A percentile compares a stretch with the other conserved stretches of the same genome.
phyloP scores from a whole-genome alignment of 2,329 filamentous ascomycete genomes.

The Chrysoporthe deuterocubensis region DNA sequence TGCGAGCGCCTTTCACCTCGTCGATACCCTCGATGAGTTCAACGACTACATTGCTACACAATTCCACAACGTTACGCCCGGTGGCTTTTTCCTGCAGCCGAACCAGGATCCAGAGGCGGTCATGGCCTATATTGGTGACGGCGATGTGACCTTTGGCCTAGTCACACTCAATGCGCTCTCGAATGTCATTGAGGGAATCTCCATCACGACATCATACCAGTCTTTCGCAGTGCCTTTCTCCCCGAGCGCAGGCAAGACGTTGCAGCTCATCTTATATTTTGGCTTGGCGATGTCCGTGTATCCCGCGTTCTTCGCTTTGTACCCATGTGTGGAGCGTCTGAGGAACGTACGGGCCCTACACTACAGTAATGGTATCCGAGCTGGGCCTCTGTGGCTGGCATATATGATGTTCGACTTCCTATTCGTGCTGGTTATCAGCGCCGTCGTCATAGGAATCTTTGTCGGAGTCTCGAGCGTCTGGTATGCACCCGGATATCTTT shows the following conservation, averaged over 20 bases:
- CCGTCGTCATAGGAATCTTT: conserved; percentile 71
- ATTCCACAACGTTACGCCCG: conserved; percentile 72
- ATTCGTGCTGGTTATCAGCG: conserved; percentile 70
- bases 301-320: conserved; percentile 86
- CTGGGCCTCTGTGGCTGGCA: conserved; percentile 81
- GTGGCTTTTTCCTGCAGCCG: conserved; percentile 71
- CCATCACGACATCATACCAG: conserved; percentile 73
- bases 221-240: conserved; percentile 76
- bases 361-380: conserved; percentile 88
- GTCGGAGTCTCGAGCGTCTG: conserved; percentile 61
- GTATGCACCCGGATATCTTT: conserved; percentile 82
- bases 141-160: conserved; percentile 18
- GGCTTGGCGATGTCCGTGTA: conserved; percentile 77
- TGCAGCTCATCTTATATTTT: conserved; percentile 83
- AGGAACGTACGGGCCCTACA: conserved; percentile 81
- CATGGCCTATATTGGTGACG: conserved; percentile 25
- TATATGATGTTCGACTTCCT: conserved; percentile 81
- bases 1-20: conserved; percentile 38
- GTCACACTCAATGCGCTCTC: conserved; percentile 46
- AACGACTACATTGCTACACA: conserved; percentile 64
- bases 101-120: conserved; percentile 19
- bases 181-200: conserved; percentile 67
- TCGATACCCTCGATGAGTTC: conserved; percentile 71
- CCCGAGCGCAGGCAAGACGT: conserved; percentile 69
- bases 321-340: conserved; percentile 83